Percentiles rank a stretch among this genome's conserved stretches.
Conservation (phyloP, 257 asterid species). For the Solanum virginianum region DNA sequence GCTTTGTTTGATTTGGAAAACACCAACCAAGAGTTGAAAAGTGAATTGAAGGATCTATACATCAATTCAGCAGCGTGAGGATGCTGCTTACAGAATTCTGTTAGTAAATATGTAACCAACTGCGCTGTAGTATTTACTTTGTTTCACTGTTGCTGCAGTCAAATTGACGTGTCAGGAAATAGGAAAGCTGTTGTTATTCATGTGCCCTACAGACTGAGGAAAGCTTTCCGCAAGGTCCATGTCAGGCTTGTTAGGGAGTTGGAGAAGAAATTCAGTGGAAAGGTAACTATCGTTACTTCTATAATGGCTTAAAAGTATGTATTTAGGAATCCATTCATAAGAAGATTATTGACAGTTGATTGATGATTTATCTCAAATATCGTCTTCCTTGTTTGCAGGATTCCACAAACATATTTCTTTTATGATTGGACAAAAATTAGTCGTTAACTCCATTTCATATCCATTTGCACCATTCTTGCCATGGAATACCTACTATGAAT, state of each 20-base stretch:
- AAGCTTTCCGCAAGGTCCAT: conserved; percentile 85
- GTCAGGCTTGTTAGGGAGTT: conserved; percentile 77
- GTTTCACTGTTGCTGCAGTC: conserved; percentile 25
- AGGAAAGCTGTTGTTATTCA: conserved; percentile 87
- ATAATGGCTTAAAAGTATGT: neutral
- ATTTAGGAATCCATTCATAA: neutral
- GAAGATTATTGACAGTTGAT: neutral
- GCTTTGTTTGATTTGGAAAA: conserved; percentile 81
- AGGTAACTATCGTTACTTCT: conserved; percentile 23
- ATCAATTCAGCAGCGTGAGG: conserved; percentile 76
- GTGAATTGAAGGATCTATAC: conserved; percentile 76
- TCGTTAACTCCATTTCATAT: neutral
- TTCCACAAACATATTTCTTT: neutral
- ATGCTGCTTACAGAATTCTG: neutral
- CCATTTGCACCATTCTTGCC: neutral
- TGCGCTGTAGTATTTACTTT: neutral
- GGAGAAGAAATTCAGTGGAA: conserved; percentile 93
- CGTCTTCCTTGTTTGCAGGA: neutral
- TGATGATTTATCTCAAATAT: neutral
- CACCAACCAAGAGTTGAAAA: conserved; percentile 72
- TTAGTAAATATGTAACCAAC: neutral
- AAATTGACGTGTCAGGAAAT: conserved; percentile 62
- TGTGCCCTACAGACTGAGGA: conserved; percentile 73
- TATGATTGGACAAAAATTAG: neutral
- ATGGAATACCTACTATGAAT: neutral